Conservation (phyloP, 768 basidiomycete species). For the Hortiboletus campestris region DNA sequence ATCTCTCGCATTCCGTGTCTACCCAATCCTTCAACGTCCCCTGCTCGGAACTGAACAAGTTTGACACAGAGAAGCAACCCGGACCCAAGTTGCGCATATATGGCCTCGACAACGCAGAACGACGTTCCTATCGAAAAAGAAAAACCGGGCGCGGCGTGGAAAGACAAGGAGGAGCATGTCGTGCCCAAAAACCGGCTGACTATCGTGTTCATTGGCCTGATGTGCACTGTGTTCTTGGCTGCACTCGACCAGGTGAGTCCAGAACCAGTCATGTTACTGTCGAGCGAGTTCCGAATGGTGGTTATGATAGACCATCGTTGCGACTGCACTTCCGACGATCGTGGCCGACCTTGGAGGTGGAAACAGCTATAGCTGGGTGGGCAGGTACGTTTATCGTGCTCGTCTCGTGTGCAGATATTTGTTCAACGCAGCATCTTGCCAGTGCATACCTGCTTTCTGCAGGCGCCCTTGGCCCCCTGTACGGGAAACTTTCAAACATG, state of each 20-base stretch:
- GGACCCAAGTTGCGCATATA: background rate
- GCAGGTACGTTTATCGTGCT: slow-evolving; percentile 43
- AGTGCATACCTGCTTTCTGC: slow-evolving; percentile 77
- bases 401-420: background rate
- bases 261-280: background rate
- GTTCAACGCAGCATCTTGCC: background rate
- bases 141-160: slow-evolving; percentile 53
- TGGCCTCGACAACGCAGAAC: slow-evolving; percentile 2
- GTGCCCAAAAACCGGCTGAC: slow-evolving; percentile 39
- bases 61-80: background rate
- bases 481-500: slow-evolving; percentile 74
- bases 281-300: background rate
- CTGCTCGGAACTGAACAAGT: background rate
- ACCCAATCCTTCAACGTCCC: background rate
- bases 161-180: slow-evolving; percentile 49
- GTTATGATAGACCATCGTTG: slow-evolving; percentile 55
- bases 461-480: slow-evolving; percentile 65
- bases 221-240: slow-evolving; percentile 36
- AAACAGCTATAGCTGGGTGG: slow-evolving; percentile 69
- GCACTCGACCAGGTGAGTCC: slow-evolving; percentile 57
- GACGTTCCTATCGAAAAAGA: slow-evolving; percentile 19
- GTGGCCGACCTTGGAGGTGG: slow-evolving; percentile 63
- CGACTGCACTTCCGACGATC: slow-evolving; percentile 77
- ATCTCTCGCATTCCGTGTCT: background rate
- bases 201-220: slow-evolving; percentile 29